A percentile compares a stretch with the other conserved stretches of the same genome.
These are phyloP conservation scores for Lepidium africanum DNA, from an alignment of 345 rosid genomes.

Conservation along the genomic window DNA sequence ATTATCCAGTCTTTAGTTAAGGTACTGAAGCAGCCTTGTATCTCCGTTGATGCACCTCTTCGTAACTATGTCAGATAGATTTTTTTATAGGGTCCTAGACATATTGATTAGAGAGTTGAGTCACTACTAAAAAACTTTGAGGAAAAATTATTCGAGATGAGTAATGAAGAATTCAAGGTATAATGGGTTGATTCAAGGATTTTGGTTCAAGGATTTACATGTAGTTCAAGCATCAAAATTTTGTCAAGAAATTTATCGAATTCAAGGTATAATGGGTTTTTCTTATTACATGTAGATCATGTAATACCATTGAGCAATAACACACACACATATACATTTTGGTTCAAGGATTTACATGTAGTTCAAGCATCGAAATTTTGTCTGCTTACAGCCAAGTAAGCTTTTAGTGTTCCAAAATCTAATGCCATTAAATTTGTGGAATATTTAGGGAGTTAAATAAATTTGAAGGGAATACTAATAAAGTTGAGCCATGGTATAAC, in stretches of 20 bases:
- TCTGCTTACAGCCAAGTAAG: no score
- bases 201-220: no score
- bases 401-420: neutral
- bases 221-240: neutral
- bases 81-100: constrained; percentile 51
- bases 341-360: constrained; percentile 4
- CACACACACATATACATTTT: no score
- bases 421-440: constrained; percentile 23
- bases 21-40: constrained; percentile 27
- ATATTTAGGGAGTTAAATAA: constrained; percentile 80
- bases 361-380: neutral
- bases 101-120: constrained; percentile 36
- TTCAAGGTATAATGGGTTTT: constrained; percentile 48
- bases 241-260: neutral
- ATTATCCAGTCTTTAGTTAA: constrained; percentile 70
- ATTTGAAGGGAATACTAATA: constrained; percentile 64
- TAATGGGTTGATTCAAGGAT: no score
- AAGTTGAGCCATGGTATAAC: constrained; percentile 85
- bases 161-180: no score
- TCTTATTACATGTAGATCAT: no score
- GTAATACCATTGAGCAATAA: no score
- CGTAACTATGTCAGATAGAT: neutral
- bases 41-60: neutral
- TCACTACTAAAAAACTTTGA: no score
- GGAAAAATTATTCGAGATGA: no score